These are phyloP conservation scores for Monsonia emarginata DNA, from an alignment of 441 rosid species.

Conservation along the genomic window DNA sequence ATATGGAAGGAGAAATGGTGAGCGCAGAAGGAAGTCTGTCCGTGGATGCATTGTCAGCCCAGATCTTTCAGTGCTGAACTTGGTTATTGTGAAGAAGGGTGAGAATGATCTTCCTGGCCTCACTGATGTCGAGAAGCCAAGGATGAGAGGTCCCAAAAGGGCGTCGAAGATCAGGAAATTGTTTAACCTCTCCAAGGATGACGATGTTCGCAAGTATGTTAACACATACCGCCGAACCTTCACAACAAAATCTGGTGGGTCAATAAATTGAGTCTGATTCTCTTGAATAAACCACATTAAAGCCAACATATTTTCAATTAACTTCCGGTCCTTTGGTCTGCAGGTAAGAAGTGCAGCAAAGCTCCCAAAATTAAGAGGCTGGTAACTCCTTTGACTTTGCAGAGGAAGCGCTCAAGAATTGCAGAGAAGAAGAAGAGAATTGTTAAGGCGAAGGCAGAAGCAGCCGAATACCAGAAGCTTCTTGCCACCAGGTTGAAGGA, in stretches of 20 bases:
- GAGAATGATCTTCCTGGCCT: conserved; percentile 47
- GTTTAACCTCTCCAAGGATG: conserved; percentile 47
- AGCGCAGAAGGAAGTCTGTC: conserved; percentile 50
- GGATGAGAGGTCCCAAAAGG: conserved; percentile 54
- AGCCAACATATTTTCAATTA: neutral
- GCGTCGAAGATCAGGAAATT: conserved; percentile 47
- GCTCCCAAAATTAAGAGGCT: conserved; percentile 67
- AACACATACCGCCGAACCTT: conserved; percentile 51
- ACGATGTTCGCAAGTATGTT: conserved; percentile 46
- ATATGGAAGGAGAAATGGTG: conserved; percentile 45
- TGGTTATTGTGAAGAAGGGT: conserved; percentile 51
- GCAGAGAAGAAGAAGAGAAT: conserved; percentile 60
- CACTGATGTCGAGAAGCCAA: conserved; percentile 42
- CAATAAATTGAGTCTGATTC: neutral
- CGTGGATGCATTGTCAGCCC: conserved; percentile 53
- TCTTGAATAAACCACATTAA: neutral
- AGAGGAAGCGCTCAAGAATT: conserved; percentile 55
- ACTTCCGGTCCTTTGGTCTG: neutral
- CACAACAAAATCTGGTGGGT: conserved; percentile 48
- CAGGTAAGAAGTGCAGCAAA: conserved; percentile 56
- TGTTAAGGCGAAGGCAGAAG: conserved; percentile 56
- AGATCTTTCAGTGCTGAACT: conserved; percentile 43
- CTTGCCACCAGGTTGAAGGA: conserved; percentile 60
- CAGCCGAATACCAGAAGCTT: conserved; percentile 59
- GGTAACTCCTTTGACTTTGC: conserved; percentile 53